These are phyloP conservation scores for Leucocoprinus leucothites DNA, from an alignment of 768 basidiomycete genomes.

Conservation along the genomic window DNA sequence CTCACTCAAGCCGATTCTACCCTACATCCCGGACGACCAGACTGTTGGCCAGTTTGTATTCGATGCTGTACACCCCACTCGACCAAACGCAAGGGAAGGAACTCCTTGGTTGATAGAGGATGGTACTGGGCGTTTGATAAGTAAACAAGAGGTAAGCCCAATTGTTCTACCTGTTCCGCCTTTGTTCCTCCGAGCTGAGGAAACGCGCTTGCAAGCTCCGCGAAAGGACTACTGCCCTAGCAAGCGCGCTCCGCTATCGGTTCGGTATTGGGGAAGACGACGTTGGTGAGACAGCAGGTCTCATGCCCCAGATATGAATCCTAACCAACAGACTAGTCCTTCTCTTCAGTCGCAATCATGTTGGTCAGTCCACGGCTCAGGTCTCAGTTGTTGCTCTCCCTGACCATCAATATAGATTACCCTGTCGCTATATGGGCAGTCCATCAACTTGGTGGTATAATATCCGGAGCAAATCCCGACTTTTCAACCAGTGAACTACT, in stretches of 20 bases:
- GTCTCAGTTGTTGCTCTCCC: not conserved
- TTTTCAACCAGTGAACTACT: conserved; percentile 51
- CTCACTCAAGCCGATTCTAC: conserved; percentile 26
- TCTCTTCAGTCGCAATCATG: conserved; percentile 64
- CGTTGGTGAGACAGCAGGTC: conserved; percentile 36
- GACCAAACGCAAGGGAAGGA: conserved; percentile 30
- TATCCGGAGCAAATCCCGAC: conserved; percentile 64
- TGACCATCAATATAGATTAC: conserved; percentile 37
- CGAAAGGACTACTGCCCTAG: conserved; percentile 42
- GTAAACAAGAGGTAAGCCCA: conserved; percentile 35
- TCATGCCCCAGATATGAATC: not conserved
- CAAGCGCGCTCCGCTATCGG: conserved; percentile 39
- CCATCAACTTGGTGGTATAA: conserved; percentile 52
- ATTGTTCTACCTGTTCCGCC: not conserved
- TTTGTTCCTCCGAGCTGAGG: not conserved
- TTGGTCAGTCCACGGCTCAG: conserved; percentile 37
- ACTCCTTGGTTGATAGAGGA: conserved; percentile 51
- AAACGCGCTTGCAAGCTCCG: conserved; percentile 35
- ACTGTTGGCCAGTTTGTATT: conserved; percentile 54
- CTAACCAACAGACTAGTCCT: conserved; percentile 39
- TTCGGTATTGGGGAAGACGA: conserved; percentile 50
- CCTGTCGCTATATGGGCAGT: conserved; percentile 53
- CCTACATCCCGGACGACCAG: conserved; percentile 46
- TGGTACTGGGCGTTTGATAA: conserved; percentile 36
- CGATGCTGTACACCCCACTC: conserved; percentile 37